Percentiles rank a stretch among this genome's conserved stretches.
Evolutionary conservation across 768 basidiomycete genomes (phyloP).

Genomic region (Pisolithus microcarpus): DNA sequence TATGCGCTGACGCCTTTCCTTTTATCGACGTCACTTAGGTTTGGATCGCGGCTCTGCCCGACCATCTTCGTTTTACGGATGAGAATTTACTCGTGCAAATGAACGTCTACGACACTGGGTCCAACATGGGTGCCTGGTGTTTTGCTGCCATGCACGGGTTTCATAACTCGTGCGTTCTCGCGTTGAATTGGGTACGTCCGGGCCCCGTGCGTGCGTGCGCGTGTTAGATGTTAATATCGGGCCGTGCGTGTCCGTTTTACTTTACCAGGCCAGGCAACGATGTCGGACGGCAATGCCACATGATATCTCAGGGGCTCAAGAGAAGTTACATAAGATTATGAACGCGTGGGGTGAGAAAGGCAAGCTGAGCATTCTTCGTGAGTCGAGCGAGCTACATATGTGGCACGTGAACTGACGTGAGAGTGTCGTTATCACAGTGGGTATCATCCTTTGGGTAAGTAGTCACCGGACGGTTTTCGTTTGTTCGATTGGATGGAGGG

Average conservation of each 20-base stretch:
- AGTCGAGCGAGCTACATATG: slow-evolving; percentile 30
- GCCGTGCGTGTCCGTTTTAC: not conserved
- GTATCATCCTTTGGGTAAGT: slow-evolving; percentile 53
- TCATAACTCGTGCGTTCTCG: slow-evolving; percentile 61
- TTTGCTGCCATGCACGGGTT: slow-evolving; percentile 70
- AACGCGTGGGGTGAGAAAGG: slow-evolving; percentile 34
- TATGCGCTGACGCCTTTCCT: slow-evolving; percentile 6
- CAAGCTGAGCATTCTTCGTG: slow-evolving; percentile 39
- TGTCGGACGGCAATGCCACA: slow-evolving; percentile 21
- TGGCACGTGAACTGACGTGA: slow-evolving; percentile 6
- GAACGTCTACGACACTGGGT: slow-evolving; percentile 73
- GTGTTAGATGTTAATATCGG: not conserved
- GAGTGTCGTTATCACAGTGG: slow-evolving; percentile 42
- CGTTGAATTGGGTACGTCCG: slow-evolving; percentile 51
- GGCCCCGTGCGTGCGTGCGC: not conserved
- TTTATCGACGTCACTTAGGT: slow-evolving; percentile 29
- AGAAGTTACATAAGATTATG: slow-evolving; percentile 35
- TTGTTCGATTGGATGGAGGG: slow-evolving; percentile 20
- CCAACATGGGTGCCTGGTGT: slow-evolving; percentile 76
- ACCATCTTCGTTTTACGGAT: slow-evolving; percentile 63
- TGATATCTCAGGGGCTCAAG: slow-evolving; percentile 29
- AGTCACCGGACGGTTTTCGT: slow-evolving; percentile 14
- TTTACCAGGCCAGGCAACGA: slow-evolving; percentile 25
- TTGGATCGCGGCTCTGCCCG: slow-evolving; percentile 64
- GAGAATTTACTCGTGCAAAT: slow-evolving; percentile 62